These are phyloP conservation scores for Capillidium rhysosporum DNA, from an alignment of 371 early-diverging fungal species.

Conservation along the genomic window DNA sequence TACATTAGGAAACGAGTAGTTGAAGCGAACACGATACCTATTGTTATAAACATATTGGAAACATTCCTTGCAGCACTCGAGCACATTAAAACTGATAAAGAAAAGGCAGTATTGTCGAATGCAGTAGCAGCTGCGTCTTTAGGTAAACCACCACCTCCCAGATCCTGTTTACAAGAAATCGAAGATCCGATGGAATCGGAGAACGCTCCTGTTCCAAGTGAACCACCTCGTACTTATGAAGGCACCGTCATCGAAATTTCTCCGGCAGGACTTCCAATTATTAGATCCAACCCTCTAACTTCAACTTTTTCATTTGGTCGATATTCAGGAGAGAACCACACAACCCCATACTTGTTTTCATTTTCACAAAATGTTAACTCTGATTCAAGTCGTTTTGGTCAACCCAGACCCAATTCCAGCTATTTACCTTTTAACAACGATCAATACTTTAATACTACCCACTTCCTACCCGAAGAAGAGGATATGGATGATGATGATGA, in stretches of 20 bases:
- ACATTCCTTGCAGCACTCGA: conserved; percentile 36
- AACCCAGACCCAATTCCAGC: conserved; percentile 2
- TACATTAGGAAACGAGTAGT: conserved; percentile 63
- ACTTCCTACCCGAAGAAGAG: neutral
- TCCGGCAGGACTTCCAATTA: neutral
- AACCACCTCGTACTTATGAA: too few relatives aligned
- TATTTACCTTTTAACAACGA: conserved; percentile 1
- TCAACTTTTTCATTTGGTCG: neutral
- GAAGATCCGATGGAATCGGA: too few relatives aligned
- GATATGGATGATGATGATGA: conserved; percentile 3
- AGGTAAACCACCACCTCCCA: too few relatives aligned
- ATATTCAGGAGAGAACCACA: neutral
- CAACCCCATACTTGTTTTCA: too few relatives aligned
- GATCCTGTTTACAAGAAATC: too few relatives aligned
- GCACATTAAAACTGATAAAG: conserved; percentile 26
- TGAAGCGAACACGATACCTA: conserved; percentile 58
- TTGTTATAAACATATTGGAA: conserved; percentile 55
- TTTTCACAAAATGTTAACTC: neutral
- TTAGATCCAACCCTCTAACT: neutral
- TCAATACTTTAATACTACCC: neutral
- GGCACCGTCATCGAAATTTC: neutral
- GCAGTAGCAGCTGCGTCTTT: neutral
- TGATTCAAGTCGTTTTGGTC: neutral
- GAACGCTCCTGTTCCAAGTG: too few relatives aligned
- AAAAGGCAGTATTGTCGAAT: conserved; percentile 7